Evolutionary conservation across 257 asterid genomes (phyloP).

Genomic region (Solanum peruvianum): DNA sequence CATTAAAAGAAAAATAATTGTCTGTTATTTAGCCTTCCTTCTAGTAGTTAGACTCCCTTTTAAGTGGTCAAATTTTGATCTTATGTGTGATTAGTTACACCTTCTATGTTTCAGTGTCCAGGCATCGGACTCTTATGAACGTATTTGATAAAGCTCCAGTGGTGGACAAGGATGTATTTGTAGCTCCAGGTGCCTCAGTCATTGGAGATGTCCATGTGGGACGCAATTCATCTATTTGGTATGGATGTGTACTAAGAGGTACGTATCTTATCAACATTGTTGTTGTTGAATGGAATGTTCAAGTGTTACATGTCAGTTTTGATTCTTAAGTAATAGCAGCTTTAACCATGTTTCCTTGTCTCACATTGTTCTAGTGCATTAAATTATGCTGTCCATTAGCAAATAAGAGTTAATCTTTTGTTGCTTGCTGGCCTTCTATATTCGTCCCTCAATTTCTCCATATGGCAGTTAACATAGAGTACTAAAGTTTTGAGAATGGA

Average conservation of each 20-base stretch:
- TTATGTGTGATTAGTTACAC: not conserved
- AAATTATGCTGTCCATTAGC: not conserved
- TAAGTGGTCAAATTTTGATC: not conserved
- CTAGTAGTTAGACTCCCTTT: not conserved
- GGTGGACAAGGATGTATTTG: slow-evolving; percentile 63
- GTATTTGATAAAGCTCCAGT: slow-evolving; percentile 55
- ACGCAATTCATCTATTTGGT: slow-evolving; percentile 71
- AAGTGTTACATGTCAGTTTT: not conserved
- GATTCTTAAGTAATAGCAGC: not conserved
- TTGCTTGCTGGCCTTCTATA: not conserved
- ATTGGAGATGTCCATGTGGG: slow-evolving; percentile 76
- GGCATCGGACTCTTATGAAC: slow-evolving; percentile 79
- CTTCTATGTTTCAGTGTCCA: slow-evolving; percentile 41
- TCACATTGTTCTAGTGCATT: not conserved
- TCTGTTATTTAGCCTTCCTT: not conserved
- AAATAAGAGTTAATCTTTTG: not conserved
- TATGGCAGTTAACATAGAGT: not conserved
- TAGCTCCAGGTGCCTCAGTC: slow-evolving; percentile 80
- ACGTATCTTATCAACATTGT: not conserved
- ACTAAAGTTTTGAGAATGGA: not conserved
- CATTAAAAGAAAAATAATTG: not conserved
- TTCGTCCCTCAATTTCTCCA: not conserved
- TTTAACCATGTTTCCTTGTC: not conserved
- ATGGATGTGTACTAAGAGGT: slow-evolving; percentile 85
- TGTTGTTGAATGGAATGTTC: not conserved